phyloP scores from a whole-genome alignment of 2,329 filamentous ascomycete genomes.

The Venturia asperata region DNA sequence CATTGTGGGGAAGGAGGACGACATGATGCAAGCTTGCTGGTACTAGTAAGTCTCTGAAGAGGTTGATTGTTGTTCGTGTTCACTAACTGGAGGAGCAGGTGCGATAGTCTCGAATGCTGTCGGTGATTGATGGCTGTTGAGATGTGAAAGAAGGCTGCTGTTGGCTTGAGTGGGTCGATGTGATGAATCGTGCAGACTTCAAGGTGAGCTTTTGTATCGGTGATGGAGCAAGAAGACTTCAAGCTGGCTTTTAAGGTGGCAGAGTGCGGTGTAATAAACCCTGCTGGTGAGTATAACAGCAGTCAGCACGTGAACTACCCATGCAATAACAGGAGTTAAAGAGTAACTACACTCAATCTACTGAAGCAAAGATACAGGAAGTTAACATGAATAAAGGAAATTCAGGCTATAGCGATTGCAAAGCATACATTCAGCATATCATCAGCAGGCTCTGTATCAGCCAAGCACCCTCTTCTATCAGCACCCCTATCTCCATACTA shows the following conservation, averaged over 20 bases:
- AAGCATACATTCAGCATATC: background rate
- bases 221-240: background rate
- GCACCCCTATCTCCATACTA: background rate
- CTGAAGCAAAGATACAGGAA: background rate
- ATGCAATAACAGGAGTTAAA: background rate
- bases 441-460: background rate
- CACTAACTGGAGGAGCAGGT: background rate
- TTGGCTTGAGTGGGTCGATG: background rate
- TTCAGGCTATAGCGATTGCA: background rate
- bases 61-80: background rate
- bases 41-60: slow-evolving; percentile 6
- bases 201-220: background rate
- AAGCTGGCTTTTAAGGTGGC: background rate
- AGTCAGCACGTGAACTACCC: background rate
- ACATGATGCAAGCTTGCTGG: background rate
- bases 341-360: background rate
- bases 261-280: background rate
- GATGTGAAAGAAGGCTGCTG: background rate
- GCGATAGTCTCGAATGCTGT: background rate
- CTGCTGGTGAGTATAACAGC: background rate
- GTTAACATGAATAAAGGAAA: too few species aligned
- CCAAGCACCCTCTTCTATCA: background rate
- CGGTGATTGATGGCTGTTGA: background rate
- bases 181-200: background rate
- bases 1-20: background rate